These are phyloP conservation scores for Camellia lanceoleosa DNA, from an alignment of 148 eudicot genomes.

Conservation along the genomic window DNA sequence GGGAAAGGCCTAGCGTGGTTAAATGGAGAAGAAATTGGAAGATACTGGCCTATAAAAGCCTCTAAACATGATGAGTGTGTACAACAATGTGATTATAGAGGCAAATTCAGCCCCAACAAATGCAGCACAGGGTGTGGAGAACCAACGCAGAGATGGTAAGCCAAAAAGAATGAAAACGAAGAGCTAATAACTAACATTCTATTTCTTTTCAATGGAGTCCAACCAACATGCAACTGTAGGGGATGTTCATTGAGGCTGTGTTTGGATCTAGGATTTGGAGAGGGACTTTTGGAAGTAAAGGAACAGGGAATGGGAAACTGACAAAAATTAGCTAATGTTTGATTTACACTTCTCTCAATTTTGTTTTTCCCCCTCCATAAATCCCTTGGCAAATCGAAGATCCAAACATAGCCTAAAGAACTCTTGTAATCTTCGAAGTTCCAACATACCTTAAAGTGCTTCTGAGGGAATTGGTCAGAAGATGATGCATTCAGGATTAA, in stretches of 20 bases:
- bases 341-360: too few species aligned
- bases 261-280: too few species aligned
- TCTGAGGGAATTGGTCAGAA: neutral
- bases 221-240: neutral
- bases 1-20: slow-evolving; percentile 95
- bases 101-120: slow-evolving; percentile 83
- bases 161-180: neutral
- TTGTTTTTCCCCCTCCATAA: too few species aligned
- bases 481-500: neutral
- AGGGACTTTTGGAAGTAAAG: too few species aligned
- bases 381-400: too few species aligned
- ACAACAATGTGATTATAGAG: slow-evolving; percentile 77
- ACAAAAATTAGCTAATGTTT: too few species aligned
- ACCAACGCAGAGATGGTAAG: slow-evolving; percentile 97
- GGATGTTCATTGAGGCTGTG: neutral
- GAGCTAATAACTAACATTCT: neutral
- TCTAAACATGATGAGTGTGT: slow-evolving; percentile 65
- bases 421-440: neutral
- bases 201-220: neutral
- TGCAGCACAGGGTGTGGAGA: slow-evolving; percentile 90
- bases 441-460: neutral
- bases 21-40: slow-evolving; percentile 91
- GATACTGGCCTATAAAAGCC: slow-evolving; percentile 84
- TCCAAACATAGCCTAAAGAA: neutral
- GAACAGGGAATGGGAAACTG: too few species aligned